A percentile compares a stretch with the other conserved stretches of the same genome.
These are phyloP conservation scores for Knoxdaviesia capensis DNA, from an alignment of 2,329 filamentous ascomycete genomes.

Conservation along the genomic window DNA sequence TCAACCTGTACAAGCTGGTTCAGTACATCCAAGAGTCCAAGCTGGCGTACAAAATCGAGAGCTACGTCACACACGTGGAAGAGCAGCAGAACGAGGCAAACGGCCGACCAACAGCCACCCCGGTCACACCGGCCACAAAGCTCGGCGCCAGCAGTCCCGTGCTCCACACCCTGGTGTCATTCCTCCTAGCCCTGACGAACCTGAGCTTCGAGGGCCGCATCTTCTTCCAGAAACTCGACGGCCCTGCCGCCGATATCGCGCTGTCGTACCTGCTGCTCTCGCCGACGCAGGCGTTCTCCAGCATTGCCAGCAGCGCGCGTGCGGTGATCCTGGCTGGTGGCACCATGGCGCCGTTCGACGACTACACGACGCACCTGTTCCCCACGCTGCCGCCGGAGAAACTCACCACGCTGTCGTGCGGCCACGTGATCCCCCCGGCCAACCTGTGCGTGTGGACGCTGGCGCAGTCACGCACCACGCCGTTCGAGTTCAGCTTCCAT, in stretches of 20 bases:
- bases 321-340: constrained; percentile 84
- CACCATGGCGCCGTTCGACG: constrained; percentile 92
- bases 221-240: constrained; percentile 33
- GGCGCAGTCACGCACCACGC: constrained; percentile 10
- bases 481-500: constrained; percentile 77
- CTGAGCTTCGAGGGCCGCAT: constrained; percentile 51
- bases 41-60: constrained; percentile 82
- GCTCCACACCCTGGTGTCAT: constrained; percentile 32
- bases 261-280: constrained; percentile 80
- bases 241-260: constrained; percentile 24
- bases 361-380: constrained; percentile 75
- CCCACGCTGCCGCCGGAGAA: constrained; percentile 43
- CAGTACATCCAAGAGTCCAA: constrained; percentile 83
- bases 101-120: constrained; percentile 4
- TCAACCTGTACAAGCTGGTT: constrained; percentile 79
- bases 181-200: constrained; percentile 71
- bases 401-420: constrained; percentile 72
- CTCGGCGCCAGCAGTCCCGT: constrained; percentile 20
- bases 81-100: constrained; percentile 18
- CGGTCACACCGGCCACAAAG: constrained; percentile 1
- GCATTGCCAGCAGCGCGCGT: constrained; percentile 65
- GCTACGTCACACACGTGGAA: constrained; percentile 50
- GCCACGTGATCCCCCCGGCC: constrained; percentile 71
- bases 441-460: constrained; percentile 69
- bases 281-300: constrained; percentile 76